Evolutionary conservation across 2,329 filamentous ascomycete genomes (phyloP).

Genomic region (Diaporthe helianthi): DNA sequence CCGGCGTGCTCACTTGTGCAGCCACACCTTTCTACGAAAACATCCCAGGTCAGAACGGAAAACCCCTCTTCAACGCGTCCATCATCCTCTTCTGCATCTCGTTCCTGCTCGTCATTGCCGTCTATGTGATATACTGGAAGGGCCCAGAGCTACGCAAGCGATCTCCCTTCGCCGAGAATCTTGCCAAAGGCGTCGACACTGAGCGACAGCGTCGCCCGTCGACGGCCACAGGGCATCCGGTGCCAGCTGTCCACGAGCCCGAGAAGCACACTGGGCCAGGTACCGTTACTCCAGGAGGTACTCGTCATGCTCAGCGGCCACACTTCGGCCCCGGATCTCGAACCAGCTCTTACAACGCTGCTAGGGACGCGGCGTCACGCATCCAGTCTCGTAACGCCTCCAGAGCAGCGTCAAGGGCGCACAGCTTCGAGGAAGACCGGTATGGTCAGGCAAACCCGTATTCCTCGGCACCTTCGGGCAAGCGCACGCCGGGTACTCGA

Average conservation of each 20-base stretch:
- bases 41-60: conserved; percentile 55
- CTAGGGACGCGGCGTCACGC: conserved; percentile 21
- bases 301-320: conserved; percentile 17
- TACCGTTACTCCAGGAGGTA: background rate
- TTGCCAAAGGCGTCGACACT: conserved; percentile 50
- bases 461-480: background rate
- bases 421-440: conserved; percentile 30
- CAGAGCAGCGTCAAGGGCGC: conserved; percentile 23
- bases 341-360: conserved; percentile 29
- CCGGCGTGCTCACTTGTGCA: conserved; percentile 73
- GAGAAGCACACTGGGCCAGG: conserved; percentile 8
- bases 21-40: conserved; percentile 70
- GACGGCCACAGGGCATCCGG: background rate
- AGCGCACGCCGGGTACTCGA: background rate
- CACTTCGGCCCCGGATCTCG: conserved; percentile 29
- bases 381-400: conserved; percentile 28
- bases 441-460: conserved; percentile 20
- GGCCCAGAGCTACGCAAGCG: conserved; percentile 65
- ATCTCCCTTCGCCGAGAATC: conserved; percentile 70
- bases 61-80: conserved; percentile 53
- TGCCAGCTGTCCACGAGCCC: background rate
- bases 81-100: conserved; percentile 71
- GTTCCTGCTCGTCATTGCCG: conserved; percentile 65
- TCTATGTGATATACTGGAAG: conserved; percentile 72
- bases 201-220: conserved; percentile 1